Conservation (phyloP, 2,329 filamentous ascomycete genomes). For the Venturia oleaginea region DNA sequence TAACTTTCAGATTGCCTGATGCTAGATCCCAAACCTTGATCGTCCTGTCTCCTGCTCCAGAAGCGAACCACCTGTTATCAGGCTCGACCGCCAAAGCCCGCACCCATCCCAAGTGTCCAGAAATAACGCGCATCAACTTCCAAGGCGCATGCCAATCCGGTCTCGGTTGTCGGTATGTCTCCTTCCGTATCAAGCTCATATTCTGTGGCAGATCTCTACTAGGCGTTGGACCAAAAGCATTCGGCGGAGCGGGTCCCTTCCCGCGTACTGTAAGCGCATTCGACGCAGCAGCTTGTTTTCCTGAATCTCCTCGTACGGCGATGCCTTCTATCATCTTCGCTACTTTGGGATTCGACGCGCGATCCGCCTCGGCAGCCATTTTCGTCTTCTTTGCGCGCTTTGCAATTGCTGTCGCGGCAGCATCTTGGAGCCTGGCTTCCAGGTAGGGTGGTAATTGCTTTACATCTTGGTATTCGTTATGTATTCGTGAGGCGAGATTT, state of each 20-base stretch:
- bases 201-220: conserved; percentile 39
- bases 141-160: conserved; percentile 97
- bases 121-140: conserved; percentile 97
- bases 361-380: conserved; percentile 35
- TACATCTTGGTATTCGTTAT: conserved; percentile 68
- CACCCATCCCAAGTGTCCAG: conserved; percentile 94
- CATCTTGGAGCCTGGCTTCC: conserved; percentile 67
- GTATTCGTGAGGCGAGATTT: conserved; percentile 49
- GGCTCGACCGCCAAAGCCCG: conserved; percentile 83
- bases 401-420: conserved; percentile 46
- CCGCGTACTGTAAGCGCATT: conserved; percentile 49
- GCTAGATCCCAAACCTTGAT: conserved; percentile 99
- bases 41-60: conserved; percentile 86
- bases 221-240: conserved; percentile 47
- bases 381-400: conserved; percentile 53
- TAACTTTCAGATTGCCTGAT: conserved; percentile 72
- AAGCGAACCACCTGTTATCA: conserved; percentile 95
- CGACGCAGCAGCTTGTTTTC: conserved; percentile 38
- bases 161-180: conserved; percentile 58
- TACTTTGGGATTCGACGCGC: conserved; percentile 45
- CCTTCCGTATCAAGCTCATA: conserved; percentile 52
- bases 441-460: conserved; percentile 68
- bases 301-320: conserved; percentile 35
- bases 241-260: conserved; percentile 39
- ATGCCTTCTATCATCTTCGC: conserved; percentile 61